Percentiles rank a stretch among this genome's conserved stretches.
Conservation (phyloP, 805 yeast species). For the Priceomyces carsonii region DNA sequence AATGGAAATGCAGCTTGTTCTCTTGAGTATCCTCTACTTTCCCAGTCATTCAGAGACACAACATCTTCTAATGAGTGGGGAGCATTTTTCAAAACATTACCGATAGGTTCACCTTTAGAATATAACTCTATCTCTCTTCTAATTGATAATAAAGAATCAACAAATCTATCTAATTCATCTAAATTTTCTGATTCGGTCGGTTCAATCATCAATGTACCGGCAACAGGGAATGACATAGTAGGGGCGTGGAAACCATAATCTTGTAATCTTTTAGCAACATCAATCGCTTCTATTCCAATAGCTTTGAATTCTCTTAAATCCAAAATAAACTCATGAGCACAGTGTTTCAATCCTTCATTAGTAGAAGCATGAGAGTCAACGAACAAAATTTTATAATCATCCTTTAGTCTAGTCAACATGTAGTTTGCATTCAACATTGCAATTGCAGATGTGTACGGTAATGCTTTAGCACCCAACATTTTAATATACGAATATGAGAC, state of each 20-base stretch:
- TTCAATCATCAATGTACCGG: constrained; percentile 96
- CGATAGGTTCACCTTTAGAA: constrained; percentile 64
- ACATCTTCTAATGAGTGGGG: constrained; percentile 90
- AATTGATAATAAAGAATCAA: constrained; percentile 82
- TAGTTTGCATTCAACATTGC: constrained; percentile 96
- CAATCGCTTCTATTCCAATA: constrained; percentile 88
- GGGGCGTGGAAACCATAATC: constrained; percentile 99
- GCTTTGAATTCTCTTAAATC: constrained; percentile 85
- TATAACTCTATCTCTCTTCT: constrained; percentile 77
- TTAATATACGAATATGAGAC: constrained; percentile 95
- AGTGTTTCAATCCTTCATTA: constrained; percentile 59
- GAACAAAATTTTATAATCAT: constrained; percentile 75
- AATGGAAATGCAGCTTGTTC: constrained; percentile 93
- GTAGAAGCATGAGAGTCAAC: constrained; percentile 48
- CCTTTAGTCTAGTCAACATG: constrained; percentile 78
- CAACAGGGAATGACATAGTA: constrained; percentile 97
- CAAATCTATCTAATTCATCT: constrained; percentile 86
- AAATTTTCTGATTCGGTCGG: constrained; percentile 95
- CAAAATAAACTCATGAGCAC: constrained; percentile 96
- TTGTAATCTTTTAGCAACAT: constrained; percentile 93
- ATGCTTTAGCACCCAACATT: constrained; percentile 83
- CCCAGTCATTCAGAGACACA: constrained; percentile 72
- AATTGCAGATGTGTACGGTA: constrained; percentile 82
- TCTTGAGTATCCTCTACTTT: constrained; percentile 81
- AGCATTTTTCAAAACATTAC: constrained; percentile 77